Evolutionary conservation across 2,329 filamentous ascomycete genomes (phyloP).

Genomic region (Botrytis sinoallii): DNA sequence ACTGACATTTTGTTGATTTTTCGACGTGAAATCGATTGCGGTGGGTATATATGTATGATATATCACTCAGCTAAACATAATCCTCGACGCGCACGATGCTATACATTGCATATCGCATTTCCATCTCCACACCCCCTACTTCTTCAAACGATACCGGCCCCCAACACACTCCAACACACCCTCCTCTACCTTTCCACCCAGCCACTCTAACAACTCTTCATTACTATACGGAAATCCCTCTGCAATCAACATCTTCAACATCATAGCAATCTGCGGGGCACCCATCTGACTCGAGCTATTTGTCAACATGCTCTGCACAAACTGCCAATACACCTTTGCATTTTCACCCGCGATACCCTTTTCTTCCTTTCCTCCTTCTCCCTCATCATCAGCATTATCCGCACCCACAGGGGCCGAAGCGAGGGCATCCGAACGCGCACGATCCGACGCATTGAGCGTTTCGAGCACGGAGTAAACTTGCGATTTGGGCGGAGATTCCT

Average conservation of each 20-base stretch:
- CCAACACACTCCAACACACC: slow-evolving; percentile 67
- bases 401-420: slow-evolving; percentile 25
- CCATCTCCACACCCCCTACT: slow-evolving; percentile 38
- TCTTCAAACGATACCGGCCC: slow-evolving; percentile 69
- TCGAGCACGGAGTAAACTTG: slow-evolving; percentile 64
- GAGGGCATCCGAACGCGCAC: slow-evolving; percentile 34
- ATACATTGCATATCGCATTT: not conserved
- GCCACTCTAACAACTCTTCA: slow-evolving; percentile 80
- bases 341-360: slow-evolving; percentile 64
- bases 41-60: not conserved
- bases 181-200: slow-evolving; percentile 72
- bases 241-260: slow-evolving; percentile 88
- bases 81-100: not conserved
- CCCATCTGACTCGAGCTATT: slow-evolving; percentile 82
- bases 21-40: not conserved
- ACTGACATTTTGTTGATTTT: accelerated
- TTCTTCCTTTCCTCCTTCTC: slow-evolving; percentile 38
- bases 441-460: slow-evolving; percentile 47
- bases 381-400: slow-evolving; percentile 30
- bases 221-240: slow-evolving; percentile 87
- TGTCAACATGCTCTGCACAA: slow-evolving; percentile 91
- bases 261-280: slow-evolving; percentile 78
- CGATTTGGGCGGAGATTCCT: slow-evolving; percentile 49
- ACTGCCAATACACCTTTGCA: slow-evolving; percentile 77
- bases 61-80: not conserved